These are phyloP conservation scores for Vitis rupestris DNA, from an alignment of 164 flowering plant genomes.

Conservation along the genomic window DNA sequence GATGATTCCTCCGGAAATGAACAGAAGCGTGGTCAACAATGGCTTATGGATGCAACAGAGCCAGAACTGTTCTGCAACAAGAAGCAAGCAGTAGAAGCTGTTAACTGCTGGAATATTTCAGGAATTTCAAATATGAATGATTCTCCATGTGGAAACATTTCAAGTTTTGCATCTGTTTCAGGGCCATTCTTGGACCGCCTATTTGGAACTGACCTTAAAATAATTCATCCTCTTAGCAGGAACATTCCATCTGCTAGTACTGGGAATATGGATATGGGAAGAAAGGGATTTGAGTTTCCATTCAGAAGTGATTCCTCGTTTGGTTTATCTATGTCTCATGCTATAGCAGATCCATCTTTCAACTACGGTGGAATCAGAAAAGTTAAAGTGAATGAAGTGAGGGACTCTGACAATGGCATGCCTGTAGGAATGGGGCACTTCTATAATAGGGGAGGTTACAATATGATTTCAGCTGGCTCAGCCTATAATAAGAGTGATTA, in stretches of 20 bases:
- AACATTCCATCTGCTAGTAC: constrained; percentile 23
- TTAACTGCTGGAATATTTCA: constrained; percentile 17
- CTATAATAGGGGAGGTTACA: constrained; percentile 20
- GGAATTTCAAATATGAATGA: constrained; percentile 28
- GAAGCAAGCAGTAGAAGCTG: constrained; percentile 38
- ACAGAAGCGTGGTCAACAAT: constrained; percentile 38
- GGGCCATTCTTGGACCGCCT: constrained; percentile 30
- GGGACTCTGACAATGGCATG: constrained; percentile 29
- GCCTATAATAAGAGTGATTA: constrained; percentile 19
- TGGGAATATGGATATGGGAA: constrained; percentile 32
- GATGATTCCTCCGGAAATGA: constrained; percentile 31
- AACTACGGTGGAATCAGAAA: constrained; percentile 43
- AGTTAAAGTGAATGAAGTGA: constrained; percentile 44
- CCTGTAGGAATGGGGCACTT: constrained; percentile 21
- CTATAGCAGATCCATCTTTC: constrained; percentile 27
- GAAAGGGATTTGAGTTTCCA: constrained; percentile 28
- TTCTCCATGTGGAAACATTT: constrained; percentile 30
- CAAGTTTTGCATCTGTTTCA: constrained; percentile 29
- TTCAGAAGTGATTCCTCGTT: constrained; percentile 28
- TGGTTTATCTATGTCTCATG: constrained; percentile 42
- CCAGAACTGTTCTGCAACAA: constrained; percentile 35
- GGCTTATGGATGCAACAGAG: constrained; percentile 34
- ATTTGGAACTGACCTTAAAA: constrained; percentile 29
- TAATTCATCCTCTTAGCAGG: constrained; percentile 27
- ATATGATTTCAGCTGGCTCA: constrained; percentile 16